phyloP scores from a whole-genome alignment of 129 eudicot genomes.

The Centrapalus pauciflorus region DNA sequence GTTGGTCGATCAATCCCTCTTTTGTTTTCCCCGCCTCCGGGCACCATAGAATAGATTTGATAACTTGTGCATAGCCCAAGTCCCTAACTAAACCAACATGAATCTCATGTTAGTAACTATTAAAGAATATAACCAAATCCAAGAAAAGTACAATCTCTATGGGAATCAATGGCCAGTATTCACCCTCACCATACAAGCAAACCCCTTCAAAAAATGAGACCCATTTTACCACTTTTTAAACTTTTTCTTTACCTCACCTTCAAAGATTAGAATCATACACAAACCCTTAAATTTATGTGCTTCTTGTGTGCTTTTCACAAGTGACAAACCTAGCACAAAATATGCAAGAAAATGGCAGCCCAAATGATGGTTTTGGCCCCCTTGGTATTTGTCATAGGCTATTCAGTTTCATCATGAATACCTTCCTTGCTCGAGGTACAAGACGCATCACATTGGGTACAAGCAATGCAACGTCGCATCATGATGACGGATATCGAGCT shows the following conservation, averaged over 20 bases:
- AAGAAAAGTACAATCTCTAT: constrained; percentile 19
- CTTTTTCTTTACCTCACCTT: constrained; percentile 20
- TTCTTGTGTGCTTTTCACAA: constrained; percentile 2
- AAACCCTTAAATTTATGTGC: constrained; percentile 25
- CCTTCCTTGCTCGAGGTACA: constrained; percentile 17
- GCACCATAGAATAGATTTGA: background rate
- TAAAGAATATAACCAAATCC: constrained; percentile 34
- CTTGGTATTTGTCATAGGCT: constrained; percentile 34
- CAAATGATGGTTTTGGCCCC: constrained; percentile 26
- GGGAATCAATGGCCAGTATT: constrained; percentile 11
- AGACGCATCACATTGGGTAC: constrained; percentile 11
- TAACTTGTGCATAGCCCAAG: too few relatives aligned
- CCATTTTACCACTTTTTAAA: constrained; percentile 7
- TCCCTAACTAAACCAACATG: background rate
- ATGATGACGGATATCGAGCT: background rate
- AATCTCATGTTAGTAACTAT: constrained; percentile 10
- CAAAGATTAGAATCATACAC: constrained; percentile 28
- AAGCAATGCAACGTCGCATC: background rate
- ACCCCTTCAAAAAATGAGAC: constrained; percentile 22
- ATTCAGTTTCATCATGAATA: constrained; percentile 28
- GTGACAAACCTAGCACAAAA: background rate
- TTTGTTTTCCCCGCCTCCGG: background rate
- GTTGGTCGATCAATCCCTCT: background rate
- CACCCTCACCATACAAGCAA: constrained; percentile 30
- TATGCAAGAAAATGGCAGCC: constrained; percentile 22